phyloP scores from a whole-genome alignment of 139 green algal genomes.

The Eudorina sp. region DNA sequence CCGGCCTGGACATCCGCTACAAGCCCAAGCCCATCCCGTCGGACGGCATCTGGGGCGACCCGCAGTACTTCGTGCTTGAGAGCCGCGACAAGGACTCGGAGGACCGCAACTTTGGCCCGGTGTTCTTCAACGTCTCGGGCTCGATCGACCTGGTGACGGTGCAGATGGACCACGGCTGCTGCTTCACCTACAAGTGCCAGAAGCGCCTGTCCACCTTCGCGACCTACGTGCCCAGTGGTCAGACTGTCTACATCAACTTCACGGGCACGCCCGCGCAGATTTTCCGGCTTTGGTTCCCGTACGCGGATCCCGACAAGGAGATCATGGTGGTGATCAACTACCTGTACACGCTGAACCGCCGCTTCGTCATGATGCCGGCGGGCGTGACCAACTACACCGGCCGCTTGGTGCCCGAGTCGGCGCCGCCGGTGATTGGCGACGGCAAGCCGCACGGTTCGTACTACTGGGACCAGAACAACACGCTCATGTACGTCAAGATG shows the following conservation, averaged over 20 bases:
- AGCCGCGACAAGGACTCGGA: conserved; percentile 68
- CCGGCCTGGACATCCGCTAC: too few relatives aligned
- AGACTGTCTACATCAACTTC: conserved; percentile 56
- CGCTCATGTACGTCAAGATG: conserved; percentile 51
- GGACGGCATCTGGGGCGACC: conserved; percentile 63
- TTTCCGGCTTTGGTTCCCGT: conserved; percentile 62
- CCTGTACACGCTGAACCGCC: conserved; percentile 45
- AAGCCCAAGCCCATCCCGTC: conserved; percentile 50
- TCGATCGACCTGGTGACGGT: conserved; percentile 51
- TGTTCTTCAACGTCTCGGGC: conserved; percentile 60
- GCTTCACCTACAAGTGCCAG: conserved; percentile 68
- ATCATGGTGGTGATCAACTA: conserved; percentile 56
- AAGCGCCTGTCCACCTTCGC: conserved; percentile 63
- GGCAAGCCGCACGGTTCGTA: conserved; percentile 46
- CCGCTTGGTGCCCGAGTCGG: conserved; percentile 25
- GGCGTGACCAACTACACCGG: background rate
- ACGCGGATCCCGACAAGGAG: conserved; percentile 53
- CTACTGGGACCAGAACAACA: conserved; percentile 57
- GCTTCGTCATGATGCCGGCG: conserved; percentile 14
- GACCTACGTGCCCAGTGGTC: conserved; percentile 57
- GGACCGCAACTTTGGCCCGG: conserved; percentile 71
- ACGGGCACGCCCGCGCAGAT: conserved; percentile 56
- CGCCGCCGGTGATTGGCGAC: conserved; percentile 42
- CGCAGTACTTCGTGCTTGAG: conserved; percentile 71
- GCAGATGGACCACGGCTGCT: conserved; percentile 74